Base-by-base conservation (phyloP, 2,329 filamentous ascomycete genomes). In the Aureobasidium sp. region DNA sequence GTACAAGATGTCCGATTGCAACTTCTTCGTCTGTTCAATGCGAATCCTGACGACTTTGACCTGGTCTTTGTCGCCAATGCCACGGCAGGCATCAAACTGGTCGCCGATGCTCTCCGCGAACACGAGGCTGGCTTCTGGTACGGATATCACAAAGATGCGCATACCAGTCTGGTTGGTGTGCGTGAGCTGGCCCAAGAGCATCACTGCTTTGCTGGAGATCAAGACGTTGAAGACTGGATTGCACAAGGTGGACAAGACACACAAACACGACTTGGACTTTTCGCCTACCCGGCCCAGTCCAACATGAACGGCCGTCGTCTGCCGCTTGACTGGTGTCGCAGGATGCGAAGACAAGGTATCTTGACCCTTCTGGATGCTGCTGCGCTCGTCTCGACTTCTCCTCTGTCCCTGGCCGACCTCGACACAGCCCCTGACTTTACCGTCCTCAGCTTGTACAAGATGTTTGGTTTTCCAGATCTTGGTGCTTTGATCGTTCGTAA, bases 391-490 rank as follows among this genome's bases (percentile, higher is more conserved):
- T 87, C 91, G 6, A 96, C 92, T 0, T 85, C 89, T 4, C 85
- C 85, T 0, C 78, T 97, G 5, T 84, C 94, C 70, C 77, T 97
- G 1, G 79, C 84, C 62, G 76, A 89, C 67, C 67, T 80, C 0
- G 77, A 79, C 0, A 71, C 75, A 0, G 85, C 88, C 0, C 89
- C 93, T 1, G 93, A 97, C 72, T 97, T 97, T 67, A 87, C 85
- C 0, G 88, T 90, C 0, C 70, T 97, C 42, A 97, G 92, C 73
- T 86, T 97, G 66, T 95, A 97, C 77, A 99, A 97, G 74, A 92
- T 97, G 17, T 97, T 97, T 73, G 93, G 94, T 1, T 97, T 97
- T 66, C 93, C 93, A 0, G 90, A 97, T 67, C 79, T 97, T 0
- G 93, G 93, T 1, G 92, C 87, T 2, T 76, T 99, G 64, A 86